These are phyloP conservation scores for Glonium stellatum DNA, from an alignment of 495 filamentous ascomycete species.

Conservation along the genomic window DNA sequence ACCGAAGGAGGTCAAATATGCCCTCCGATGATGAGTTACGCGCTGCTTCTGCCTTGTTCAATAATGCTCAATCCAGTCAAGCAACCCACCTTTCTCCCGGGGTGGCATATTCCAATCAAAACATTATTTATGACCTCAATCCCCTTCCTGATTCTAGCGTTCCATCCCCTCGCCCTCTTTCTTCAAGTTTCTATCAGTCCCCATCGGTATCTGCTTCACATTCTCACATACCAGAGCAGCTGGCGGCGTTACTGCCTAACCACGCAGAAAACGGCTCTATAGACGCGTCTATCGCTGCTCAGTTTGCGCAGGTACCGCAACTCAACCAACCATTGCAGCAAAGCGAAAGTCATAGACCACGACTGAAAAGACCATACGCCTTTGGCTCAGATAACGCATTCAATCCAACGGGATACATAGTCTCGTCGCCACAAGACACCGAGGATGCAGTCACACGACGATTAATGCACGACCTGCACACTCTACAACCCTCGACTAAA, in stretches of 20 bases:
- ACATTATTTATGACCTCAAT: constrained; percentile 10
- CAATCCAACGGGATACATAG: constrained; percentile 8
- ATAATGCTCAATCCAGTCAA: constrained; percentile 12
- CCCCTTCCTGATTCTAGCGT: constrained; percentile 1
- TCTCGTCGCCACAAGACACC: constrained; percentile 7
- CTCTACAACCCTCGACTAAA: constrained; percentile 2
- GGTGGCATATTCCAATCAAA: constrained; percentile 1
- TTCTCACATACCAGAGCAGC: constrained; percentile 13
- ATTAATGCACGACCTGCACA: constrained; percentile 11
- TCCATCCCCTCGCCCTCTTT: not conserved
- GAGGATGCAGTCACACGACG: constrained; percentile 13
- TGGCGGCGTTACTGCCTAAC: constrained; percentile 15
- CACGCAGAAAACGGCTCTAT: constrained; percentile 18
- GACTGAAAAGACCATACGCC: constrained; percentile 16
- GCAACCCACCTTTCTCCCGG: not conserved
- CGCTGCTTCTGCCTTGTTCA: constrained; percentile 17
- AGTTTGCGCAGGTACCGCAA: constrained; percentile 11
- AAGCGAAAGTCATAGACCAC: constrained; percentile 2
- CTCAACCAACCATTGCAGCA: not conserved
- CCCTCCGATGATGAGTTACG: constrained; percentile 13
- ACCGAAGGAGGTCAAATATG: constrained; percentile 1
- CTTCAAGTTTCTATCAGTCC: constrained; percentile 3
- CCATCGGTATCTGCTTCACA: constrained; percentile 17
- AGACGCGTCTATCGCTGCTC: constrained; percentile 20
- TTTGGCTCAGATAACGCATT: constrained; percentile 24